phyloP scores from a whole-genome alignment of 306 rosid species.

The Casuarina equisetifolia region DNA sequence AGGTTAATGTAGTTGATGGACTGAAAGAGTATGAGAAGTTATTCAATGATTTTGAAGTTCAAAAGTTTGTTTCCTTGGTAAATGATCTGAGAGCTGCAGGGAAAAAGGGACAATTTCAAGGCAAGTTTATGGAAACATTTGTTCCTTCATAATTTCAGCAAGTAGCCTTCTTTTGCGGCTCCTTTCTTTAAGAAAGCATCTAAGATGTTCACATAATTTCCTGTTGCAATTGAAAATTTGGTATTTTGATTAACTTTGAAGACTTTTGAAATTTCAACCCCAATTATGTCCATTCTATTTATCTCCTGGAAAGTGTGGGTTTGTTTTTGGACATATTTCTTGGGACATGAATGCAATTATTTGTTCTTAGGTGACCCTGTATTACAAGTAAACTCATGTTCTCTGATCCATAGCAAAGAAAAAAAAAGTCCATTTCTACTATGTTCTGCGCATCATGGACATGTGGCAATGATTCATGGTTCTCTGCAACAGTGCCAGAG shows the following conservation, averaged over 20 bases:
- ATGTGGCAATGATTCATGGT: background rate
- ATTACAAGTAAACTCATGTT: too few relatives aligned
- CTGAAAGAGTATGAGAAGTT: conserved; percentile 68
- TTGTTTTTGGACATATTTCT: background rate
- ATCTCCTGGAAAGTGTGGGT: background rate
- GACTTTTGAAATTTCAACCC: background rate
- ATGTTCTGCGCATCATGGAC: background rate
- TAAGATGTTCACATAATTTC: conserved; percentile 6
- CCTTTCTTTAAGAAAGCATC: conserved; percentile 2
- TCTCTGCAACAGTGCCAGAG: background rate
- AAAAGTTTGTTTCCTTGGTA: conserved; percentile 61
- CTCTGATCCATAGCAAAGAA: background rate
- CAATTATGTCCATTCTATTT: background rate
- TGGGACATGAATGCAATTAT: background rate
- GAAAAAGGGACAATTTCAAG: conserved; percentile 71
- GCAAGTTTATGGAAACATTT: conserved; percentile 39
- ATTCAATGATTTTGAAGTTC: conserved; percentile 52
- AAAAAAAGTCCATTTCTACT: background rate
- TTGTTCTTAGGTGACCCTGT: background rate
- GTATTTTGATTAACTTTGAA: background rate
- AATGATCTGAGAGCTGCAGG: conserved; percentile 75
- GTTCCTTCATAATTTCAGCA: conserved; percentile 2
- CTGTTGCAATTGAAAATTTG: background rate
- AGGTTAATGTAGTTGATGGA: conserved; percentile 88
- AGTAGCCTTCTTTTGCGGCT: conserved; percentile 9